Evolutionary conservation across 805 yeast species (phyloP).

Genomic region (Starmerella geochares): DNA sequence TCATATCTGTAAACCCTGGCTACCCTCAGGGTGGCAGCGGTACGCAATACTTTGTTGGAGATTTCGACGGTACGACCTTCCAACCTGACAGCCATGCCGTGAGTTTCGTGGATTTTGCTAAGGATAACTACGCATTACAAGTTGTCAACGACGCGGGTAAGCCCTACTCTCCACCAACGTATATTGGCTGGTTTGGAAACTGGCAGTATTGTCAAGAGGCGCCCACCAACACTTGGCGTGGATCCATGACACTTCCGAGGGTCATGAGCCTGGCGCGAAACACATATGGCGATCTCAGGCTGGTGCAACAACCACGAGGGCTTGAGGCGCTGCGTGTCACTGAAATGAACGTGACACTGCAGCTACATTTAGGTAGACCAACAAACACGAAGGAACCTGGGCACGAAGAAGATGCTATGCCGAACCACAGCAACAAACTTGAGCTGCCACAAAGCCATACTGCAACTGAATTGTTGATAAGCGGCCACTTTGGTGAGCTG

Average conservation of each 20-base stretch:
- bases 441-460: not conserved
- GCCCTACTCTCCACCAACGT: slow-evolving; percentile 22
- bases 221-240: slow-evolving; percentile 35
- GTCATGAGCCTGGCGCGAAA: slow-evolving; percentile 9
- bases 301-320: slow-evolving; percentile 16
- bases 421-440: not conserved
- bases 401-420: no score
- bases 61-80: slow-evolving; percentile 36
- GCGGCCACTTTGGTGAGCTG: not conserved
- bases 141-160: slow-evolving; percentile 26
- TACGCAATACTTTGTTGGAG: slow-evolving; percentile 37
- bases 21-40: slow-evolving; percentile 36
- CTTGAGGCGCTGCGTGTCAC: slow-evolving; percentile 9
- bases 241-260: slow-evolving; percentile 31
- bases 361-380: no score
- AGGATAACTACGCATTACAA: slow-evolving; percentile 37
- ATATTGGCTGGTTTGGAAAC: slow-evolving; percentile 37
- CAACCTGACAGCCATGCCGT: slow-evolving; percentile 28
- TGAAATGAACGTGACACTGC: no score
- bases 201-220: slow-evolving; percentile 36
- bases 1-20: slow-evolving; percentile 38
- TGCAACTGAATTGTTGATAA: not conserved
- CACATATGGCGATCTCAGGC: slow-evolving; percentile 5
- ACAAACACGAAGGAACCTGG: no score
- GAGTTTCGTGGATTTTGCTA: slow-evolving; percentile 33